Conservation (phyloP, 495 filamentous ascomycete genomes). For the Aspergillus ostianus region DNA sequence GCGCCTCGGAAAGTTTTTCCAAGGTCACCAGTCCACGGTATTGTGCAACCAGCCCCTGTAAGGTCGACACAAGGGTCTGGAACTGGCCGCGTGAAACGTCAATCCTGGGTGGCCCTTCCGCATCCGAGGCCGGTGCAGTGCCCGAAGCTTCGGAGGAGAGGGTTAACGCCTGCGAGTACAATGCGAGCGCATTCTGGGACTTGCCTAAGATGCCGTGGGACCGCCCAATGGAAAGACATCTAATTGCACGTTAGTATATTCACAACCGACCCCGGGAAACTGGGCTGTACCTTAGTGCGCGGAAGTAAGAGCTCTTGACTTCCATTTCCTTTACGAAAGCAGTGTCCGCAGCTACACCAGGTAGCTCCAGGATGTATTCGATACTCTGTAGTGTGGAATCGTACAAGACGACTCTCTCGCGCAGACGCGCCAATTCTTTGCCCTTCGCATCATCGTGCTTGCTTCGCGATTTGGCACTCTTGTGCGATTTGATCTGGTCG, state of each 20-base stretch:
- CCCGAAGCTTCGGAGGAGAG: slow-evolving; percentile 43
- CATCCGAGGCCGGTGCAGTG: slow-evolving; percentile 30
- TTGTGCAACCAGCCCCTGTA: slow-evolving; percentile 68
- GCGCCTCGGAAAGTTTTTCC: slow-evolving; percentile 49
- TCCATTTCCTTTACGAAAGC: slow-evolving; percentile 72
- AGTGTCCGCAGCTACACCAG: slow-evolving; percentile 86
- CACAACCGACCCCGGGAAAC: not conserved
- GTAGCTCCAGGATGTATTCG: slow-evolving; percentile 83
- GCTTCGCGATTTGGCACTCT: slow-evolving; percentile 44
- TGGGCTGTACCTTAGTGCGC: slow-evolving; percentile 70
- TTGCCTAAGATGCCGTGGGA: slow-evolving; percentile 75
- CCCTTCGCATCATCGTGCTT: slow-evolving; percentile 62
- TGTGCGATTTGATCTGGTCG: slow-evolving; percentile 48
- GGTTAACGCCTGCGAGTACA: slow-evolving; percentile 67
- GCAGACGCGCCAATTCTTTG: slow-evolving; percentile 72
- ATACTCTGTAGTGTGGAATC: slow-evolving; percentile 86
- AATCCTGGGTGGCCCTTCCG: slow-evolving; percentile 50
- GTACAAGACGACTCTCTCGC: slow-evolving; percentile 89
- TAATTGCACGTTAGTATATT: slow-evolving; percentile 26
- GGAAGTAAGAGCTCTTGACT: slow-evolving; percentile 78
- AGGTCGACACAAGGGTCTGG: slow-evolving; percentile 53
- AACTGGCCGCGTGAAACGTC: slow-evolving; percentile 57
- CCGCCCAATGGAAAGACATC: slow-evolving; percentile 80
- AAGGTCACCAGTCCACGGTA: slow-evolving; percentile 82
- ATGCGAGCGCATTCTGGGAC: slow-evolving; percentile 78